Base-by-base conservation (phyloP, 768 basidiomycete species). In the Auricularia sp. region DNA sequence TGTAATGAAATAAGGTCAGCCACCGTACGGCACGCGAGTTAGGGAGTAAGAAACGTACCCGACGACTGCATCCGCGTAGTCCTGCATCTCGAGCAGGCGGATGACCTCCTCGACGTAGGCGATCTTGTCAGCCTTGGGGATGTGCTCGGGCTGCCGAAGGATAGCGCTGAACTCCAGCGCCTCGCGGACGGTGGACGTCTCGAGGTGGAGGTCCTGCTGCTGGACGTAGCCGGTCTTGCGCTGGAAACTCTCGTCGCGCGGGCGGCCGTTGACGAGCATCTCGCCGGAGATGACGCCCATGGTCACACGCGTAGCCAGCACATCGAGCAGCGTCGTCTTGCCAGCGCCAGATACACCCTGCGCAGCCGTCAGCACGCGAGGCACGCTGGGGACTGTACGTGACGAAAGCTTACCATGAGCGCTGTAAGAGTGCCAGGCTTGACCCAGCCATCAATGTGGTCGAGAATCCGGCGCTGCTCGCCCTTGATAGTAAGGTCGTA, bases 361-460 rank as follows among this genome's bases (percentile, higher is more conserved):
- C 18, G 33, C 24, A 7, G 24, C 24, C 1, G 64, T 65, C 62
- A 68, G 64, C 18, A 66, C 66, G 67, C 3, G 69, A 69, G 64
- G 72, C 71, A 33, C 71, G 70, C 68, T 61, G 70, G 68, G 29
- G 66, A 69, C 3, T 59, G 54, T 21, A 18, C 71, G 65, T 79
- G 68, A 65, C 78, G 39, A 72, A 14, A 42, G 39, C 76, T 72
- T 0, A 81, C 82, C 91, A 95, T 92, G 10, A 95, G 80, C 1
- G 92, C 93, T 0, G 92, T 93, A 67, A 56, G 84, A 73, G 77
- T 81, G 1, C 83, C 82, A 1, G 83, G 82, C 51, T 77, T 76
- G 63, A 82, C 80, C 67, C 79, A 83, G 4, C 82, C 81, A 54
- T 77, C 78, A 18, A 83, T 76, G 62, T 79, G 71, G 68, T 82